A percentile compares a stretch with the other conserved stretches of the same genome.
Conservation (phyloP, 768 basidiomycete species). For the Psilocybe cyanescens region DNA sequence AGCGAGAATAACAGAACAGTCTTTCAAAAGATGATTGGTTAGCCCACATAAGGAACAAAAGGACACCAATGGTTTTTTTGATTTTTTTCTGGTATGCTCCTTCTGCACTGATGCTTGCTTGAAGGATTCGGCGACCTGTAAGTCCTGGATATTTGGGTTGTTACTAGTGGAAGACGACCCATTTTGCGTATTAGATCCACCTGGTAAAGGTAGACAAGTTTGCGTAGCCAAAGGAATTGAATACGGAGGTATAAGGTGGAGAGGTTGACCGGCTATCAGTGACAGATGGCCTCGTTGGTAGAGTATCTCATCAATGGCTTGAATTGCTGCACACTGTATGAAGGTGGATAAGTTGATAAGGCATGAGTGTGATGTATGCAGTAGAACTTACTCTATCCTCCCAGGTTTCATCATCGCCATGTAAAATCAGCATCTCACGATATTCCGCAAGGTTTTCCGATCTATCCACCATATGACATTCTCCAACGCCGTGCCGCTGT, state of each 20-base stretch:
- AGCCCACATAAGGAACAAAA: neutral
- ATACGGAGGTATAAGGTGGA: constrained; percentile 51
- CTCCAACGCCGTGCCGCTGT: constrained; percentile 46
- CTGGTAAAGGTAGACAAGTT: neutral
- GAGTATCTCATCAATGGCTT: constrained; percentile 70
- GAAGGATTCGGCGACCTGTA: neutral
- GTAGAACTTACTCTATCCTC: constrained; percentile 57
- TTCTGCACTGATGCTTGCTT: neutral
- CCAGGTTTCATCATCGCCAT: constrained; percentile 68
- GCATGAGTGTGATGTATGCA: neutral
- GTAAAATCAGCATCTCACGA: constrained; percentile 64
- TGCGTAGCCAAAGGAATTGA: constrained; percentile 16
- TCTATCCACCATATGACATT: constrained; percentile 68
- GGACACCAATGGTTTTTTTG: neutral
- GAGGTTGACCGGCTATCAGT: constrained; percentile 67
- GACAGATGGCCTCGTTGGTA: constrained; percentile 55
- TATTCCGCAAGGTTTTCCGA: constrained; percentile 73
- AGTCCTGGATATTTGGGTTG: neutral
- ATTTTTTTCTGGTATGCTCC: constrained; percentile 9
- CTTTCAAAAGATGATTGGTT: constrained; percentile 21
- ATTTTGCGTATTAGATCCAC: neutral
- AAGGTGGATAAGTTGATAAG: constrained; percentile 13
- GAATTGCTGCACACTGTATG: constrained; percentile 63
- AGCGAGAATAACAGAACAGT: constrained; percentile 57
- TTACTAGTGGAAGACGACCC: neutral